Conservation (phyloP, 73 alveolate genomes). For the Paramecium biaurelia region DNA sequence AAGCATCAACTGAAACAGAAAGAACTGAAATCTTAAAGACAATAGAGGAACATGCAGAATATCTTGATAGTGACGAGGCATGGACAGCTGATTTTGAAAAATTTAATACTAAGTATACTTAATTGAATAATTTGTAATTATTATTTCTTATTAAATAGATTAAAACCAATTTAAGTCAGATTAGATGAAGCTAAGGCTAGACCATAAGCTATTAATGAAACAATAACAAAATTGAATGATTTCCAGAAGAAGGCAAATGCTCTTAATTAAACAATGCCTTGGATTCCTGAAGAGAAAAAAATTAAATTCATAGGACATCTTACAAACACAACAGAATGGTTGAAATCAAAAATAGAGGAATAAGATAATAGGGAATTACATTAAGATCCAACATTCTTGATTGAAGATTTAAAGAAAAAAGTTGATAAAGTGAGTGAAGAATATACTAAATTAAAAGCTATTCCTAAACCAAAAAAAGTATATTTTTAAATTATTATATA, state of each 20-base stretch:
- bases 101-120: slow-evolving; percentile 2
- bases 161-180: slow-evolving; percentile 47
- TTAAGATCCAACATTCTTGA: slow-evolving; percentile 60
- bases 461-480: slow-evolving; percentile 54
- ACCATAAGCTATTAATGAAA: slow-evolving; percentile 58
- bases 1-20: slow-evolving; percentile 60
- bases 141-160: neutral
- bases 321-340: slow-evolving; percentile 47
- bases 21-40: slow-evolving; percentile 31
- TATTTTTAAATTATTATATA: neutral
- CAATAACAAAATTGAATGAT: slow-evolving; percentile 40
- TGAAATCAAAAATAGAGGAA: neutral
- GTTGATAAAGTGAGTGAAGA: slow-evolving; percentile 44
- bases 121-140: neutral
- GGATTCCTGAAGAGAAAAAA: slow-evolving; percentile 62
- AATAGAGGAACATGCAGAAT: slow-evolving; percentile 42
- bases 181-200: slow-evolving; percentile 55
- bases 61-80: slow-evolving; percentile 62
- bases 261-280: slow-evolving; percentile 44
- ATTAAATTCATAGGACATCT: neutral
- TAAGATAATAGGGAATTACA: slow-evolving; percentile 43
- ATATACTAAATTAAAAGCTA: slow-evolving; percentile 42
- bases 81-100: slow-evolving; percentile 42
- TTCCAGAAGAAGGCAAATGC: slow-evolving; percentile 22
- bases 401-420: slow-evolving; percentile 49